These are phyloP conservation scores for Plicaturopsis crispa DNA, from an alignment of 768 basidiomycete species.

Conservation along the genomic window DNA sequence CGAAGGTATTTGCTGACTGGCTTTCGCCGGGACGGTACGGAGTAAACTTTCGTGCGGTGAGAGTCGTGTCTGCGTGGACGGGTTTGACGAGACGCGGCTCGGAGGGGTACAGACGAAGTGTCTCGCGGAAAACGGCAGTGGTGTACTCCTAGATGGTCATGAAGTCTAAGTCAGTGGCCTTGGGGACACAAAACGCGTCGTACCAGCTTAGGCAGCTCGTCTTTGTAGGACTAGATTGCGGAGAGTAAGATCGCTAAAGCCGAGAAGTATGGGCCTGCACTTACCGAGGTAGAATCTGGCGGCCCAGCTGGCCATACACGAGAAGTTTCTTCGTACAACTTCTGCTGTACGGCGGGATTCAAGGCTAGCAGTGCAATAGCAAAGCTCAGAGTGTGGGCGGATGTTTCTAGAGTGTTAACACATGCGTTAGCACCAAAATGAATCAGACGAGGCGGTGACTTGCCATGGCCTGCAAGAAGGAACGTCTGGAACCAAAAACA, in stretches of 20 bases:
- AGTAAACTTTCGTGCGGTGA: slow-evolving; percentile 28
- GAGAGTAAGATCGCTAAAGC: not conserved
- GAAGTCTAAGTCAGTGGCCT: not conserved
- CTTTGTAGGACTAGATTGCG: slow-evolving; percentile 30
- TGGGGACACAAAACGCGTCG: slow-evolving; percentile 1
- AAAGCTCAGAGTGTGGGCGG: slow-evolving; percentile 37
- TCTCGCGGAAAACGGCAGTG: slow-evolving; percentile 34
- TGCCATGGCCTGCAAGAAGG: slow-evolving; percentile 43
- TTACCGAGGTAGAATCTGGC: slow-evolving; percentile 19
- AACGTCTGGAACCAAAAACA: slow-evolving; percentile 24
- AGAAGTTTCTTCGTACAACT: slow-evolving; percentile 32
- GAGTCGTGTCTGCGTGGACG: slow-evolving; percentile 24
- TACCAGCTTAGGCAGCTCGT: slow-evolving; percentile 29
- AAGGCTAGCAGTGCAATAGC: slow-evolving; percentile 37
- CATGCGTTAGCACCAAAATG: not conserved
- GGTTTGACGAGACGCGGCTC: slow-evolving; percentile 27
- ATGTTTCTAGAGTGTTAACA: slow-evolving; percentile 32
- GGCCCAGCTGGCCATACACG: slow-evolving; percentile 31
- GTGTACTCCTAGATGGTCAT: slow-evolving; percentile 30
- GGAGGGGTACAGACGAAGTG: slow-evolving; percentile 33
- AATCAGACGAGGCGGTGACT: not conserved
- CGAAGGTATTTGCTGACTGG: slow-evolving; percentile 9
- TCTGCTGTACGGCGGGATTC: slow-evolving; percentile 40
- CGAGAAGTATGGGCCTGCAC: slow-evolving; percentile 4
- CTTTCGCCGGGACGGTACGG: slow-evolving; percentile 1